phyloP scores from a whole-genome alignment of 2,329 filamentous ascomycete genomes.

The Phialophora chinensis region DNA sequence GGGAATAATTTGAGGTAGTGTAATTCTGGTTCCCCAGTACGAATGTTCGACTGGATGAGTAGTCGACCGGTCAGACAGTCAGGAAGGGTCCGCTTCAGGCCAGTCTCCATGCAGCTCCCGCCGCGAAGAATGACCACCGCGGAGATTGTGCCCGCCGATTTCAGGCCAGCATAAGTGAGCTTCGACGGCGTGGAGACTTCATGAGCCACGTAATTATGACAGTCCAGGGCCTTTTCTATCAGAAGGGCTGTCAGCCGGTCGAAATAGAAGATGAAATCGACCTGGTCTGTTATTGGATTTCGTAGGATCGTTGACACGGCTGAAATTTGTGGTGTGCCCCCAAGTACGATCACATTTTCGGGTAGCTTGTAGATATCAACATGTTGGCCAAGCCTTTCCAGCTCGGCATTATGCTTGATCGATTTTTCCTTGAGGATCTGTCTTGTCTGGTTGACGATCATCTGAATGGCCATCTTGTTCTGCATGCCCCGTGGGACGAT shows the following conservation, averaged over 20 bases:
- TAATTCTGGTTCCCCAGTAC: conserved; percentile 87
- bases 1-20: conserved; percentile 84
- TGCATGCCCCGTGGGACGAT: conserved; percentile 95
- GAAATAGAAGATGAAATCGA: conserved; percentile 98
- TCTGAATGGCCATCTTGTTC: conserved; percentile 87
- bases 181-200: conserved; percentile 74
- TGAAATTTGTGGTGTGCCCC: conserved; percentile 77
- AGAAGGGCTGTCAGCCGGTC: conserved; percentile 85
- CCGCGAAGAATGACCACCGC: conserved; percentile 89
- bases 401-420: conserved; percentile 76
- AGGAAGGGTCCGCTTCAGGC: conserved; percentile 85
- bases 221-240: conserved; percentile 80
- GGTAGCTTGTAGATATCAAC: conserved; percentile 75
- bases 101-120: conserved; percentile 85
- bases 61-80: conserved; percentile 89
- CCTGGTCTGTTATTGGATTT: conserved; percentile 75
- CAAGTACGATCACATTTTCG: conserved; percentile 73
- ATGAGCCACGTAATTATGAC: conserved; percentile 69
- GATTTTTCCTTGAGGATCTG: conserved; percentile 88
- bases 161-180: conserved; percentile 72
- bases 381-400: conserved; percentile 75
- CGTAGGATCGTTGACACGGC: conserved; percentile 93
- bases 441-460: conserved; percentile 93
- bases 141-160: conserved; percentile 73
- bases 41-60: conserved; percentile 85